These are phyloP conservation scores for Colletotrichum spaethianum DNA, from an alignment of 2,329 filamentous ascomycete genomes.

Conservation along the genomic window DNA sequence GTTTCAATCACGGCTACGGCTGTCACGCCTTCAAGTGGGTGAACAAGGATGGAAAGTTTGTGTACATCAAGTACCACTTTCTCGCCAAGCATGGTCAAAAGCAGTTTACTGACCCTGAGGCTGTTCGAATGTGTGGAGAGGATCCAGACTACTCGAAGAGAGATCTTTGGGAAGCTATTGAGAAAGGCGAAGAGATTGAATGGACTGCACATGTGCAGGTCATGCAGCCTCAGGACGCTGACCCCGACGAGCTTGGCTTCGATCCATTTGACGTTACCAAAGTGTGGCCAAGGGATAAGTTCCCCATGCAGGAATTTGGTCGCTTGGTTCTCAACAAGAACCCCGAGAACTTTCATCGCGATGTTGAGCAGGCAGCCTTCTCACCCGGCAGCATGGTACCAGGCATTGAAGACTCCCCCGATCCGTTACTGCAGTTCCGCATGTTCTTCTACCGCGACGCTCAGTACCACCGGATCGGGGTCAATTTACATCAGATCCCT, in stretches of 20 bases:
- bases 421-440: constrained; percentile 63
- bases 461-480: constrained; percentile 65
- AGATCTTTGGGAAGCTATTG: constrained; percentile 69
- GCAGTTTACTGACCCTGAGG: constrained; percentile 60
- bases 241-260: constrained; percentile 64
- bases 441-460: constrained; percentile 66
- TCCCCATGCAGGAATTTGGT: constrained; percentile 65
- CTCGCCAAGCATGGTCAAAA: constrained; percentile 62
- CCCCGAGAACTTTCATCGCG: constrained; percentile 65
- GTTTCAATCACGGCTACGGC: constrained; percentile 58
- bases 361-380: constrained; percentile 67
- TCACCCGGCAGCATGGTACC: constrained; percentile 65
- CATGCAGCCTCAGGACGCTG: constrained; percentile 68
- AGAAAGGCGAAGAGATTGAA: constrained; percentile 64
- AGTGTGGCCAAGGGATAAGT: constrained; percentile 63
- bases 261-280: constrained; percentile 69
- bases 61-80: constrained; percentile 67
- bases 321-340: constrained; percentile 67
- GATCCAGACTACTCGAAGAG: constrained; percentile 67
- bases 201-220: constrained; percentile 71
- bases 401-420: constrained; percentile 63
- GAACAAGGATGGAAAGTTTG: constrained; percentile 61
- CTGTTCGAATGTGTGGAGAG: constrained; percentile 60
- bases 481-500: constrained; percentile 66
- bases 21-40: constrained; percentile 64